phyloP scores from a whole-genome alignment of 2,329 filamentous ascomycete genomes.

The Aureobasidium sp. region DNA sequence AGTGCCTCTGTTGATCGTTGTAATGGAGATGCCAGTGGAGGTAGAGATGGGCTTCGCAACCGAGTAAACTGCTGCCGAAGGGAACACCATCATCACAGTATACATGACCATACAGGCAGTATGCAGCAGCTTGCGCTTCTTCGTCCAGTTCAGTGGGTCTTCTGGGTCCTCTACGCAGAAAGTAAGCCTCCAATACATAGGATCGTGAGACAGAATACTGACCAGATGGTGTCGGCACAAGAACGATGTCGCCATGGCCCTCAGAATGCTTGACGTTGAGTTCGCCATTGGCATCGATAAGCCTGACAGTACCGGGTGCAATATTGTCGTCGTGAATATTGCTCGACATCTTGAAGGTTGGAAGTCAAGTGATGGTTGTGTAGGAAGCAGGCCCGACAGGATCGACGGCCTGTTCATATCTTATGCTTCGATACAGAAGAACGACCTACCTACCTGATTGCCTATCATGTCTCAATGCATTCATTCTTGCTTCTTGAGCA shows the following conservation, averaged over 20 bases:
- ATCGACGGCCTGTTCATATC: background rate
- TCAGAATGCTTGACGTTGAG: conserved; percentile 31
- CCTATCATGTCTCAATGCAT: background rate
- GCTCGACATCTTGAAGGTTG: background rate
- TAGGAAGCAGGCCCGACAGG: background rate
- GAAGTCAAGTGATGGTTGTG: background rate
- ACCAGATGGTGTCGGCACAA: conserved; percentile 36
- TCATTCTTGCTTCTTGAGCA: background rate
- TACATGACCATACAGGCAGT: conserved; percentile 23
- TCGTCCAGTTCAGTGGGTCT: conserved; percentile 22
- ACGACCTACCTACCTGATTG: background rate
- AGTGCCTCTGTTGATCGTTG: conserved; percentile 23
- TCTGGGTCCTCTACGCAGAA: conserved; percentile 18
- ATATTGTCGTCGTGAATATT: conserved; percentile 2
- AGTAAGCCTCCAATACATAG: background rate
- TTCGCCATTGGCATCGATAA: conserved; percentile 35
- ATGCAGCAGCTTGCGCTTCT: conserved; percentile 18
- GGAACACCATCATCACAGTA: conserved; percentile 28
- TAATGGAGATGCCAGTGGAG: conserved; percentile 20
- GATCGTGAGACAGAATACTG: background rate
- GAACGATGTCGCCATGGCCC: conserved; percentile 32
- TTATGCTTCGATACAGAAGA: background rate
- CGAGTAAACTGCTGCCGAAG: conserved; percentile 23
- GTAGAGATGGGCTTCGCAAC: conserved; percentile 21
- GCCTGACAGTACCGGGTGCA: conserved; percentile 36